Base-by-base conservation (phyloP, 768 basidiomycete genomes). In the Boletus rubroflammeus region DNA sequence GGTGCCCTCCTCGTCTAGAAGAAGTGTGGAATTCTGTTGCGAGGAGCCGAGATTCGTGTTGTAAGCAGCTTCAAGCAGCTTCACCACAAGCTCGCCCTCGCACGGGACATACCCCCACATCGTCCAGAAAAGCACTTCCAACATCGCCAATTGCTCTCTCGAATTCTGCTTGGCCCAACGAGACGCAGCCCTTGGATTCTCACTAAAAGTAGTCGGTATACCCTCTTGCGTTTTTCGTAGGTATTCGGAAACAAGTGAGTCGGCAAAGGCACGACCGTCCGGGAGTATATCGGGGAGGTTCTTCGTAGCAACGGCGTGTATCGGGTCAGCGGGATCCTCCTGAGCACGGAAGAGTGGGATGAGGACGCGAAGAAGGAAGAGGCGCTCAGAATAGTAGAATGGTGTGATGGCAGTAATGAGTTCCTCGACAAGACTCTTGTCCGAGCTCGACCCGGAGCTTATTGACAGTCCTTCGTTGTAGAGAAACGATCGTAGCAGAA, bases 81-180 rank as follows among this genome's bases (percentile, higher is more conserved):
- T 73, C 59, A 78, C 75, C 28, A 91, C 84, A 52, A 88, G 64
- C 4, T 79, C 72, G 2, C 86, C 89, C 35, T 76, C 79, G 61
- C 89, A 86, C 0, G 85, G 70, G 11, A 82, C 80, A 53, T 83
- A 85, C 13, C 81, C 83, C 84, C 88, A 95, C 81, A 93, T 86
- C 5, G 84, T 79, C 83, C 90, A 91, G 70, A 97, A 98, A 42
- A 97, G 76, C 32, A 95, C 82, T 60, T 97, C 92, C 46, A 97
- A 73, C 40, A 93, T 66, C 11, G 85, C 83, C 39, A 93, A 73
- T 67, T 96, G 95, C 63, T 94, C 86, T 62, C 80, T 82, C 31
- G 79, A 65, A 62, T 82, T 86, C 68, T 92, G 86, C 72, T 87
- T 89, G 36, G 81, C 86, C 82, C 85, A 88, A 38, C 72, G 69